A percentile compares a stretch with the other conserved stretches of the same genome.
Evolutionary conservation across 2,329 filamentous ascomycete genomes (phyloP).

Genomic region (Talaromyces sp.): DNA sequence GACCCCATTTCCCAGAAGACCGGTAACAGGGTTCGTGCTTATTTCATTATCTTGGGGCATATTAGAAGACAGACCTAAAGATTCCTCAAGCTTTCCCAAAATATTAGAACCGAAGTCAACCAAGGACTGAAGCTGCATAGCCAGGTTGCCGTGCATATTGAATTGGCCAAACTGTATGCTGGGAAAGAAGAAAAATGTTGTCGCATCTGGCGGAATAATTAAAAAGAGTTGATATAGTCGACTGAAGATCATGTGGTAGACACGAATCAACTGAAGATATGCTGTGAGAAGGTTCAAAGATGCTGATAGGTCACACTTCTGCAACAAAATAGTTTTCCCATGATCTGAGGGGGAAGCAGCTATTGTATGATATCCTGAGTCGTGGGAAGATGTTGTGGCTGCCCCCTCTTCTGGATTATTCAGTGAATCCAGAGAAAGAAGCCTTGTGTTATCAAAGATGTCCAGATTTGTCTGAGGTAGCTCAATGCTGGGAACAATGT

Average conservation of each 20-base stretch:
- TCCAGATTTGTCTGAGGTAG: neutral
- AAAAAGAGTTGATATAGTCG: constrained; percentile 22
- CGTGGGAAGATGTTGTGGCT: constrained; percentile 10
- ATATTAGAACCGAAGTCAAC: constrained; percentile 17
- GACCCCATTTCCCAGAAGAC: neutral
- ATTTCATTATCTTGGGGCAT: neutral
- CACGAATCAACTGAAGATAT: constrained; percentile 16
- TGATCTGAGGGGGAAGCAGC: neutral
- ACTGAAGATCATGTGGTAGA: constrained; percentile 20
- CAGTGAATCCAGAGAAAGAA: neutral
- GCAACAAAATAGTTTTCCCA: neutral
- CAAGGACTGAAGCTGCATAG: constrained; percentile 11
- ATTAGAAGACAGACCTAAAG: constrained; percentile 6
- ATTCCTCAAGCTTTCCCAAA: constrained; percentile 14
- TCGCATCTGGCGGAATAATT: constrained; percentile 12
- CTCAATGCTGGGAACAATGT: neutral
- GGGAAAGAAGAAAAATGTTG: constrained; percentile 13
- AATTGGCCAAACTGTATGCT: constrained; percentile 11
- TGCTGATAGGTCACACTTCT: constrained; percentile 5
- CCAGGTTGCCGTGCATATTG: constrained; percentile 12
- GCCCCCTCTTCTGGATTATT: constrained; percentile 1
- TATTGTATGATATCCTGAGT: constrained; percentile 14
- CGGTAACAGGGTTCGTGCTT: neutral
- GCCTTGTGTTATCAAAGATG: neutral
- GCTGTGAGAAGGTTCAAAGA: constrained; percentile 18